Base-by-base conservation (phyloP, 495 filamentous ascomycete genomes). In the Endocarpon pusillum region DNA sequence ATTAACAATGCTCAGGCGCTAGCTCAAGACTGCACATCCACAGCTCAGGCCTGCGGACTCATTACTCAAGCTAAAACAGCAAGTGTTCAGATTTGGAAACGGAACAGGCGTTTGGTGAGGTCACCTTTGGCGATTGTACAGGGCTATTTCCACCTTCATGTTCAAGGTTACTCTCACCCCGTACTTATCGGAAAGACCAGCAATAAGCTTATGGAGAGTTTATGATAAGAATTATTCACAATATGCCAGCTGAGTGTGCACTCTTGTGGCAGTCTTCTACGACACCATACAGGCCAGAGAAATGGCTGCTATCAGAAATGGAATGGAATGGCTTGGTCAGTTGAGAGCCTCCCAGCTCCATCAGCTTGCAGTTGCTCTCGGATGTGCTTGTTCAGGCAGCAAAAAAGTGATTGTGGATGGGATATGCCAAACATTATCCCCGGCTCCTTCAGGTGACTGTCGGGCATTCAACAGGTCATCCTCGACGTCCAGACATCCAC, bases 321-420 rank as follows among this genome's bases (percentile, higher is more conserved):
- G n/a, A n/a, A n/a, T n/a, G n/a, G n/a, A n/a, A 31, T 56, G 57
- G 49, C 61, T 72, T 18, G 15, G 34, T 18, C 21, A 41, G 1
- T 53, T 67, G 31, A 69, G 64, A 53, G 33, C 49, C 18, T 34
- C 52, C 11, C 55, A 69, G 29, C 55, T 75, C 22, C 56, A 62
- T 37, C 46, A 52, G 32, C 45, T 71, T 33, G 71, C 70, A 8
- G 59, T 58, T 35, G 58, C 59, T 30, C 64, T 61, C 7, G 70
- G 71, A 11, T 58, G 70, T 32, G 54, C 53, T 9, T 55, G 47
- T 3, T 58, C 59, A 1, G 69, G 71, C 7, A 59, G 59, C n/a
- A 72, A 74, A 37, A 19, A 49, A 3, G 38, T 42, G 5, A 49
- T 75, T 0, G 37, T 46, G 11, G 33, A 39, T 10, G 33, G 41